These are phyloP conservation scores for Eucalyptus curtisii DNA, from an alignment of 345 rosid genomes.

Conservation along the genomic window DNA sequence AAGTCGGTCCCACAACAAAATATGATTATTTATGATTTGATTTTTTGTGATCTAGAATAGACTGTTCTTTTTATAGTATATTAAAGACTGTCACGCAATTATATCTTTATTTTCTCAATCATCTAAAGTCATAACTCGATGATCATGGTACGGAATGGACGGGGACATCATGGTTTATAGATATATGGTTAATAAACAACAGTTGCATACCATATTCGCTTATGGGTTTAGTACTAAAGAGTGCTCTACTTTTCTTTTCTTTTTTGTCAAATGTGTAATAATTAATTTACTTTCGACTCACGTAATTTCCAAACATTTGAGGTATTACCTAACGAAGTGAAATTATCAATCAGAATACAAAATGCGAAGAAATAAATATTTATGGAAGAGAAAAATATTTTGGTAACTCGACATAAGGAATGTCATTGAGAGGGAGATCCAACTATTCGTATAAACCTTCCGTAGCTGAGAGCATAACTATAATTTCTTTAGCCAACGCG, in stretches of 20 bases:
- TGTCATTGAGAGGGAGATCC: too few relatives aligned
- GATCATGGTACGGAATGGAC: neutral
- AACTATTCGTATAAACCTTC: too few relatives aligned
- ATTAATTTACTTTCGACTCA: neutral
- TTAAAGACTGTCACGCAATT: rapidly evolving
- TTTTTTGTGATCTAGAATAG: too few relatives aligned
- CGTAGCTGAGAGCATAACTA: too few relatives aligned
- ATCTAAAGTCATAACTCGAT: neutral
- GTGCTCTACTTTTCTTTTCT: neutral
- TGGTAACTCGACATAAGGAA: too few relatives aligned
- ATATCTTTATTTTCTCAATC: too few relatives aligned
- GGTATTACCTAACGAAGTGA: neutral
- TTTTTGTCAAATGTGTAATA: neutral
- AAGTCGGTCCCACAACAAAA: rapidly evolving
- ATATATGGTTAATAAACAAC: neutral
- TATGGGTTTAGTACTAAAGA: neutral
- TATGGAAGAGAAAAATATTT: neutral
- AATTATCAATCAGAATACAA: neutral
- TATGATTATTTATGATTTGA: too few relatives aligned
- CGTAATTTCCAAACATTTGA: neutral
- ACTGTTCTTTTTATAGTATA: too few relatives aligned
- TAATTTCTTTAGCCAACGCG: too few relatives aligned
- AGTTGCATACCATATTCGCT: neutral
- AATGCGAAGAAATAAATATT: too few relatives aligned
- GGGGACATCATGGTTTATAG: neutral